Percentiles rank a stretch among this genome's conserved stretches.
phyloP scores from a whole-genome alignment of 495 filamentous ascomycete species.

The Baudoinia panamericana region DNA sequence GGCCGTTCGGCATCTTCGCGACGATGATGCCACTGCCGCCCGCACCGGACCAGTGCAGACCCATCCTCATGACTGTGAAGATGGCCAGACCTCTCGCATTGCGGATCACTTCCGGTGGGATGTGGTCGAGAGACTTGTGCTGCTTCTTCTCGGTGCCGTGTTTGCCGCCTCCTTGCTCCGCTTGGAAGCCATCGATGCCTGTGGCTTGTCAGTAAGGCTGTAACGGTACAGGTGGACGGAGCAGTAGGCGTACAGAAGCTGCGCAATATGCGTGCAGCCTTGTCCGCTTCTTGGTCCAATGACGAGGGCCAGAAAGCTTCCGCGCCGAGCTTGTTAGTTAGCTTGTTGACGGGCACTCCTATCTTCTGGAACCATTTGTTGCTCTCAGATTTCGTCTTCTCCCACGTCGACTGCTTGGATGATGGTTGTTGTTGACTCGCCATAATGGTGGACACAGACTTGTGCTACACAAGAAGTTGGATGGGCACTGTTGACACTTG shows the following conservation, averaged over 20 bases:
- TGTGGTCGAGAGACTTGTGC: slow-evolving; percentile 62
- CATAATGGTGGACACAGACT: no score
- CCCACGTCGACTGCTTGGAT: slow-evolving; percentile 21
- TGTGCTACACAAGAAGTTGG: no score
- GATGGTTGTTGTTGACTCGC: no score
- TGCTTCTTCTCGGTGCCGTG: slow-evolving; percentile 50
- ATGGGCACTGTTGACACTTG: no score
- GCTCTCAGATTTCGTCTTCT: slow-evolving; percentile 30
- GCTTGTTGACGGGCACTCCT: slow-evolving; percentile 51
- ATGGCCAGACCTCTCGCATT: slow-evolving; percentile 74
- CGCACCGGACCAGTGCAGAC: slow-evolving; percentile 75
- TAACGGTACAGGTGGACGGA: no score
- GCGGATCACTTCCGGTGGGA: slow-evolving; percentile 58
- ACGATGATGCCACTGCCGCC: slow-evolving; percentile 74
- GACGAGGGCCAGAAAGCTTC: slow-evolving; percentile 73
- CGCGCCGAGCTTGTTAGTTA: slow-evolving; percentile 57
- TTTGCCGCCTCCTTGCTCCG: slow-evolving; percentile 32
- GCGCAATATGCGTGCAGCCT: slow-evolving; percentile 64
- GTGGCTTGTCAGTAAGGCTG: no score
- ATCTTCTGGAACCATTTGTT: slow-evolving; percentile 37
- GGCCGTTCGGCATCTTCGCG: slow-evolving; percentile 61
- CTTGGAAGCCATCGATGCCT: slow-evolving; percentile 54
- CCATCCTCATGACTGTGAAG: slow-evolving; percentile 85
- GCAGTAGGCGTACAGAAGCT: no score
- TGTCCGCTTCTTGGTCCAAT: slow-evolving; percentile 67